phyloP scores from a whole-genome alignment of 139 green algal genomes.

The Eudorina sp. region DNA sequence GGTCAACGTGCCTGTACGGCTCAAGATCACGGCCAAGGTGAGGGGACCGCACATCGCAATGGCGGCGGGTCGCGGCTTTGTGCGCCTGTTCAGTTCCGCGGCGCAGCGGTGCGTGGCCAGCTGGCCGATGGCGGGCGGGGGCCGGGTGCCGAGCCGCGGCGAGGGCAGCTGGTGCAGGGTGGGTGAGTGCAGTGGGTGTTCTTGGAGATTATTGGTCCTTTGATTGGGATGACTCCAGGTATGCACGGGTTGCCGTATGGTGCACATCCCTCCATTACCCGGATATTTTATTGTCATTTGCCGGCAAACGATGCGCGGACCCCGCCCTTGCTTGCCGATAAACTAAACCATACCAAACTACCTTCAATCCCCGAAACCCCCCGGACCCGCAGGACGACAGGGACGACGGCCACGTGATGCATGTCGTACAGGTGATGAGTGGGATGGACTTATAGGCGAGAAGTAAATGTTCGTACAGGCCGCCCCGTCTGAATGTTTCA shows the following conservation, averaged over 20 bases:
- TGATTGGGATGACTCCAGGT: background rate
- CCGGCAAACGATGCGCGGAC: too few species aligned
- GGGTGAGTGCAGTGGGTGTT: too few species aligned
- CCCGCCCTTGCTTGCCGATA: background rate
- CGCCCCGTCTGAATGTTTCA: too few species aligned
- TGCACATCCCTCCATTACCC: background rate
- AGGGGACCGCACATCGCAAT: too few species aligned
- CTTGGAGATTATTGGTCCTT: background rate
- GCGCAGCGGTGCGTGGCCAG: too few species aligned
- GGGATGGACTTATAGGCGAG: background rate
- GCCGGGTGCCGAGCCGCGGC: too few species aligned
- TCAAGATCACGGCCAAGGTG: conserved; percentile 45
- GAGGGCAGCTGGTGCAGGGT: too few species aligned
- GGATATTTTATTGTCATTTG: background rate
- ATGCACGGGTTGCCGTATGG: background rate
- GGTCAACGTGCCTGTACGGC: conserved; percentile 48
- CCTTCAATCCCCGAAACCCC: too few species aligned
- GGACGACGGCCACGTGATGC: conserved; percentile 30
- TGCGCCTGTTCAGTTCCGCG: too few species aligned
- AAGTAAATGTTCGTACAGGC: background rate
- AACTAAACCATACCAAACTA: too few species aligned
- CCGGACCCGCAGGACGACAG: conserved; percentile 19
- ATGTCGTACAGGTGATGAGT: conserved; percentile 54
- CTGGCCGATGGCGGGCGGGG: too few species aligned
- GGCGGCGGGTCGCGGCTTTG: too few species aligned